Evolutionary conservation across 2,329 filamentous ascomycete species (phyloP).

Genomic region (Pseudopyricularia cyperi): DNA sequence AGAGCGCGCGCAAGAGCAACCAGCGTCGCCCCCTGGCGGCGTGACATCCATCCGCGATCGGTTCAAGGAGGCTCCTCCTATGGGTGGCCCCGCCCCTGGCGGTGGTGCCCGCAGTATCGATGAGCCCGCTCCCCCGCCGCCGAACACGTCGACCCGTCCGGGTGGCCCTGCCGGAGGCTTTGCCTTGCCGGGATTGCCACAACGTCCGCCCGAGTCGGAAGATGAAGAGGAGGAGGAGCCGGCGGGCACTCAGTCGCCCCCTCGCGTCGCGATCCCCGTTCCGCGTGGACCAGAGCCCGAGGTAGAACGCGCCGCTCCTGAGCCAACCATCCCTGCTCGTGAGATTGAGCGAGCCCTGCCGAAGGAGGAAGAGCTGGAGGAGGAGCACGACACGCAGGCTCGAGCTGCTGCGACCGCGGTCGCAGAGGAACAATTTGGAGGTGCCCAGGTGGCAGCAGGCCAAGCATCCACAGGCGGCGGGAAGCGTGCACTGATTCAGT

Average conservation of each 20-base stretch:
- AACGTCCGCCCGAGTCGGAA: conserved; percentile 40
- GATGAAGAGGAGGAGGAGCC: conserved; percentile 43
- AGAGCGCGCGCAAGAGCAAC: conserved; percentile 29
- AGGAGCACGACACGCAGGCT: conserved; percentile 45
- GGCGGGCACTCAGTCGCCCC: conserved; percentile 56
- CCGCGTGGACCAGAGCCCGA: conserved; percentile 45
- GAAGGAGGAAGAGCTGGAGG: conserved; percentile 48
- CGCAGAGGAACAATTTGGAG: conserved; percentile 30
- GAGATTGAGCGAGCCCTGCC: conserved; percentile 51
- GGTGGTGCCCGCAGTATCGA: conserved; percentile 20
- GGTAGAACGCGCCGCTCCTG: conserved; percentile 34
- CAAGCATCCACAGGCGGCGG: conserved; percentile 27
- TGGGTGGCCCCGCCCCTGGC: conserved; percentile 34
- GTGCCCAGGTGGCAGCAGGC: conserved; percentile 20
- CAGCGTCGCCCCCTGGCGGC: conserved; percentile 45
- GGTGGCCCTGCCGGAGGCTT: conserved; percentile 62
- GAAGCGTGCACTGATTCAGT: conserved; percentile 68
- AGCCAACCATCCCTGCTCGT: conserved; percentile 35
- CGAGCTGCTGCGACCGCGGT: conserved; percentile 47
- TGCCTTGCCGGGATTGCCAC: conserved; percentile 64
- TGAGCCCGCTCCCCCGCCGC: conserved; percentile 45
- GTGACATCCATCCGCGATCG: conserved; percentile 68
- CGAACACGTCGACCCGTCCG: conserved; percentile 56
- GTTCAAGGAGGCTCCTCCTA: conserved; percentile 66
- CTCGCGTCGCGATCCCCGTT: conserved; percentile 78